A percentile compares a stretch with the other conserved stretches of the same genome.
These are phyloP conservation scores for Didymellaceae sp. DNA, from an alignment of 2,329 filamentous ascomycete genomes.

Conservation along the genomic window DNA sequence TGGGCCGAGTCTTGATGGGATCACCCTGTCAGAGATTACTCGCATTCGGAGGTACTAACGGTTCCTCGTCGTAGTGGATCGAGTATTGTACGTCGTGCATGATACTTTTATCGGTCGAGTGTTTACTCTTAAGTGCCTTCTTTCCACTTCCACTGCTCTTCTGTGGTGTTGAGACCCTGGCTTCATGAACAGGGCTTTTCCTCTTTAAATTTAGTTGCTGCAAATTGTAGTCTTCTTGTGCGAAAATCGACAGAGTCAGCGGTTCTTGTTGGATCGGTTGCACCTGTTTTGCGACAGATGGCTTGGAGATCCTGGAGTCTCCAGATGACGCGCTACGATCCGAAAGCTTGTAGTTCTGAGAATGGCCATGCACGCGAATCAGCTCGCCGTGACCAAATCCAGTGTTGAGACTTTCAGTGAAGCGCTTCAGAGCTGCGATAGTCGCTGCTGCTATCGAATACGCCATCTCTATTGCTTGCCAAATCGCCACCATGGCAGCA, in stretches of 20 bases:
- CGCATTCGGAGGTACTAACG: not conserved
- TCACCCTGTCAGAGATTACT: too few species aligned
- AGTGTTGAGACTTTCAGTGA: constrained; percentile 21
- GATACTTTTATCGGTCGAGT: not conserved
- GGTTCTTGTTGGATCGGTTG: not conserved
- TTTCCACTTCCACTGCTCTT: not conserved
- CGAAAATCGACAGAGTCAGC: too few species aligned
- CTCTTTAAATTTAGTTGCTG: not conserved
- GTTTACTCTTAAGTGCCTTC: not conserved
- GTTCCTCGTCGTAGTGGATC: constrained; percentile 1
- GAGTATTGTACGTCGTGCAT: not conserved
- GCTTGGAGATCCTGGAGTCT: not conserved
- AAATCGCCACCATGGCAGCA: constrained; percentile 18
- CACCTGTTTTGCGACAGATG: not conserved
- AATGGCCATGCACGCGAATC: constrained; percentile 14
- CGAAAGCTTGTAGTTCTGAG: constrained; percentile 16
- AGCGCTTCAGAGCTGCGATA: constrained; percentile 19
- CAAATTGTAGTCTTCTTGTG: not conserved
- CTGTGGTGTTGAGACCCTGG: not conserved
- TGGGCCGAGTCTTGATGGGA: too few species aligned
- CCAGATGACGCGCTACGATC: constrained; percentile 7
- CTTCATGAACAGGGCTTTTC: not conserved
- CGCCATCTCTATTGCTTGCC: constrained; percentile 20
- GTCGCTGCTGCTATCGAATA: constrained; percentile 20
- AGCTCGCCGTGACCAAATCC: constrained; percentile 23